These are phyloP conservation scores for Microcera coccophila DNA, from an alignment of 2,329 filamentous ascomycete species.

Conservation along the genomic window DNA sequence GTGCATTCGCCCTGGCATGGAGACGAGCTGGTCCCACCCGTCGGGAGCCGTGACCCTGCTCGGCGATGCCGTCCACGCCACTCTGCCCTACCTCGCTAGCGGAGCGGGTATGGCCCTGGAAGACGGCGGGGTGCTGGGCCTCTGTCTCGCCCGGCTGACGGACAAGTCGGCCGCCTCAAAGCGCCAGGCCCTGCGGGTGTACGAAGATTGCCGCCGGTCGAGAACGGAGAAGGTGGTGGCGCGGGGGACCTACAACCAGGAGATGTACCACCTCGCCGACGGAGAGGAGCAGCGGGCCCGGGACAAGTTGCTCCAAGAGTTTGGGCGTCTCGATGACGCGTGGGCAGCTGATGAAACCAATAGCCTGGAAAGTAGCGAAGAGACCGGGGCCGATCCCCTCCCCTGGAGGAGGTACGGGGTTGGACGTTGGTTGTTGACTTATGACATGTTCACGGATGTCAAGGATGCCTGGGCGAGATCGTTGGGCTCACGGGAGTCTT, in stretches of 20 bases:
- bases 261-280: slow-evolving; percentile 59
- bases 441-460: slow-evolving; percentile 38
- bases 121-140: slow-evolving; percentile 54
- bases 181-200: slow-evolving; percentile 39
- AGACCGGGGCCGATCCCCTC: slow-evolving; percentile 39
- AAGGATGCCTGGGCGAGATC: slow-evolving; percentile 35
- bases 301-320: slow-evolving; percentile 37
- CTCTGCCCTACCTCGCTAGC: slow-evolving; percentile 56
- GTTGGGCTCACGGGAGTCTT: background rate
- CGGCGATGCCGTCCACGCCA: slow-evolving; percentile 62
- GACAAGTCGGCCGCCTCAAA: slow-evolving; percentile 36
- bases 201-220: slow-evolving; percentile 54
- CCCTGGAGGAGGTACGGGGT: slow-evolving; percentile 40
- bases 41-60: slow-evolving; percentile 56
- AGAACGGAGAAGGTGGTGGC: slow-evolving; percentile 58
- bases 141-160: slow-evolving; percentile 48
- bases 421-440: slow-evolving; percentile 38
- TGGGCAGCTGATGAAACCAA: slow-evolving; percentile 26
- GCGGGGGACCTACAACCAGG: slow-evolving; percentile 58
- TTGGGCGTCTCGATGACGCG: slow-evolving; percentile 28
- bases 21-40: slow-evolving; percentile 51
- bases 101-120: slow-evolving; percentile 59
- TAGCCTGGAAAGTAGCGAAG: slow-evolving; percentile 19
- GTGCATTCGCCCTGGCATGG: slow-evolving; percentile 51
- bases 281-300: slow-evolving; percentile 53